A percentile compares a stretch with the other conserved stretches of the same genome.
phyloP scores from a whole-genome alignment of 441 rosid species.

The Rhodomyrtus psidioides region DNA sequence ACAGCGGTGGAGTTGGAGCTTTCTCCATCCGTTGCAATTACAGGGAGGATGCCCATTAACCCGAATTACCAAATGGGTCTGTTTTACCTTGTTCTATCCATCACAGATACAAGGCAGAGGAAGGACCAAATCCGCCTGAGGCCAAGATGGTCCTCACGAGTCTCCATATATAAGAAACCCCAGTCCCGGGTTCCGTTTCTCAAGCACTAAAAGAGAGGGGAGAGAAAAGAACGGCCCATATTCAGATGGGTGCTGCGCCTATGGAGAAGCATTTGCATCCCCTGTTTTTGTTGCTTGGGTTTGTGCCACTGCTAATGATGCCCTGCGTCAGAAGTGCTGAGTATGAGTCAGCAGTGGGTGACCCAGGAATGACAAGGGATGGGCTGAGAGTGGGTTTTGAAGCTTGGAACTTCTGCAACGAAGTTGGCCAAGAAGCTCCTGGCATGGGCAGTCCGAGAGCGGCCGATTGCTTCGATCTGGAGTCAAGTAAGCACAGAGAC shows the following conservation, averaged over 20 bases:
- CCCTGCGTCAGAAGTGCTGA: neutral
- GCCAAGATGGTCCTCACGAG: neutral
- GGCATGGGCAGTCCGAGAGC: conserved; percentile 62
- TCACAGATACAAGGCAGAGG: neutral
- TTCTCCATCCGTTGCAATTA: neutral
- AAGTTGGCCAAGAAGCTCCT: conserved; percentile 59
- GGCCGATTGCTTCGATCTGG: conserved; percentile 56
- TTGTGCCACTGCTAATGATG: neutral
- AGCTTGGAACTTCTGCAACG: conserved; percentile 74
- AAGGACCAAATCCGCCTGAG: neutral
- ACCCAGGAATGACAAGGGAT: conserved; percentile 57
- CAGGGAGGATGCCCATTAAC: neutral
- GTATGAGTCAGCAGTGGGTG: conserved; percentile 39
- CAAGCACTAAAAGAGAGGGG: neutral
- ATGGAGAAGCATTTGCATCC: conserved; percentile 14
- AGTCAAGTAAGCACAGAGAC: conserved; percentile 3
- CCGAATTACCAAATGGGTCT: neutral
- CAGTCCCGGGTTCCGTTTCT: neutral
- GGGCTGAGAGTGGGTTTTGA: conserved; percentile 53
- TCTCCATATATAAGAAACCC: neutral
- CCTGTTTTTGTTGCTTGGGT: conserved; percentile 5
- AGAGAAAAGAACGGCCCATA: neutral
- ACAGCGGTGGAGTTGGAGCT: neutral
- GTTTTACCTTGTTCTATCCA: neutral
- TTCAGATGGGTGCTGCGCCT: neutral